These are phyloP conservation scores for Exophiala alcalophila DNA, from an alignment of 2,329 filamentous ascomycete species.

Conservation along the genomic window DNA sequence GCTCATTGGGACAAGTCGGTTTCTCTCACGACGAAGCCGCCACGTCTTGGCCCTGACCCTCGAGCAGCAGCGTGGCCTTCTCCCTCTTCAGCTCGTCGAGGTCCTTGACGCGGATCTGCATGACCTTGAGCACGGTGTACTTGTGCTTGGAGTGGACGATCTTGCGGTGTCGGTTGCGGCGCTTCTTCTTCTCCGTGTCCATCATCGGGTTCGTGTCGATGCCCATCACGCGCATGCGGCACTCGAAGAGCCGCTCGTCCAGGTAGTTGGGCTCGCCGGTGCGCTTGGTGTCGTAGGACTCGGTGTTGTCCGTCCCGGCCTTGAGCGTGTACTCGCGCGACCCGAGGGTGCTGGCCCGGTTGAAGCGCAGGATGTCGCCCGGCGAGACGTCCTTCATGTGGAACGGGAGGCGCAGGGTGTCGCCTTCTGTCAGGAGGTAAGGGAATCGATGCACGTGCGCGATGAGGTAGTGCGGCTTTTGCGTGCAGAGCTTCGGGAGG, in stretches of 20 bases:
- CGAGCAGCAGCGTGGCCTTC: constrained; percentile 36
- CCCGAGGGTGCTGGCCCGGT: constrained; percentile 77
- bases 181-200: constrained; percentile 59
- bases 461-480: constrained; percentile 48
- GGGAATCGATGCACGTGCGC: constrained; percentile 49
- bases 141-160: constrained; percentile 84
- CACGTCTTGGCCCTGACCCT: constrained; percentile 10
- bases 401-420: constrained; percentile 74
- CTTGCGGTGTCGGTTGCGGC: constrained; percentile 64
- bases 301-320: constrained; percentile 54
- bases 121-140: constrained; percentile 81
- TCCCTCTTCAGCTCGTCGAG: constrained; percentile 53
- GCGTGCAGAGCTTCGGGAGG: constrained; percentile 44
- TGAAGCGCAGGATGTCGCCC: constrained; percentile 82
- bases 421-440: constrained; percentile 59
- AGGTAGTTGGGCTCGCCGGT: constrained; percentile 53
- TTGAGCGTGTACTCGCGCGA: constrained; percentile 88
- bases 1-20: too few relatives aligned
- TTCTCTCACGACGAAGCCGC: background rate
- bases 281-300: constrained; percentile 26
- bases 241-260: constrained; percentile 80
- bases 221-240: constrained; percentile 78
- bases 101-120: constrained; percentile 69
- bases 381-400: constrained; percentile 71
- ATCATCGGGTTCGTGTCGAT: constrained; percentile 70